Evolutionary conservation across 2,329 filamentous ascomycete genomes (phyloP).

Genomic region (Thielaviopsis punctulata): DNA sequence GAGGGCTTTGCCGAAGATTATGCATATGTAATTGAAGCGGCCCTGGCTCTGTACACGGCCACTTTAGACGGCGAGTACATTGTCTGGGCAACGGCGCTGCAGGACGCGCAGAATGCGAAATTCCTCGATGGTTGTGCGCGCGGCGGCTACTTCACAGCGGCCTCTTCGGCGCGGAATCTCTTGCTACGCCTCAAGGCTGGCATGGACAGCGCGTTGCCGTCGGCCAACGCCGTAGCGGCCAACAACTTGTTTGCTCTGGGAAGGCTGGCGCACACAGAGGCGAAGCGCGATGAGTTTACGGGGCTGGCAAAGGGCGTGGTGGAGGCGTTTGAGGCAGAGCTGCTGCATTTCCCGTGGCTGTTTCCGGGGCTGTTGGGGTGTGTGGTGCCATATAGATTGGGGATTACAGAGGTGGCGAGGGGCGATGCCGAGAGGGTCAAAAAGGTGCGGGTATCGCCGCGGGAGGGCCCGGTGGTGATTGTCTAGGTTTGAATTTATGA

Average conservation of each 20-base stretch:
- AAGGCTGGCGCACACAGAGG: conserved; percentile 46
- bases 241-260: conserved; percentile 73
- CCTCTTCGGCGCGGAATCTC: conserved; percentile 43
- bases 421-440: background rate
- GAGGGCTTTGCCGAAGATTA: conserved; percentile 86
- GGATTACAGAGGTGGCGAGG: conserved; percentile 29
- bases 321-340: conserved; percentile 75
- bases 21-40: conserved; percentile 67
- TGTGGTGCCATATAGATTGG: conserved; percentile 59
- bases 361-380: conserved; percentile 66
- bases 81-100: conserved; percentile 64
- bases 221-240: conserved; percentile 74
- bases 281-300: conserved; percentile 28
- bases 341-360: conserved; percentile 82
- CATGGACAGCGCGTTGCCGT: conserved; percentile 84
- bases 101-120: conserved; percentile 38
- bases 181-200: conserved; percentile 85
- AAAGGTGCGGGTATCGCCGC: conserved; percentile 1
- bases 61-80: conserved; percentile 63
- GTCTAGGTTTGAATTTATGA: background rate
- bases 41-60: conserved; percentile 69
- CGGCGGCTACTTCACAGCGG: conserved; percentile 60
- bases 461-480: conserved; percentile 2
- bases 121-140: conserved; percentile 53
- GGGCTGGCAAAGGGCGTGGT: conserved; percentile 55